Evolutionary conservation across 306 rosid species (phyloP), one percentile per base, ranked within the genome.

Genomic region (Clitoria ternatea): DNA sequence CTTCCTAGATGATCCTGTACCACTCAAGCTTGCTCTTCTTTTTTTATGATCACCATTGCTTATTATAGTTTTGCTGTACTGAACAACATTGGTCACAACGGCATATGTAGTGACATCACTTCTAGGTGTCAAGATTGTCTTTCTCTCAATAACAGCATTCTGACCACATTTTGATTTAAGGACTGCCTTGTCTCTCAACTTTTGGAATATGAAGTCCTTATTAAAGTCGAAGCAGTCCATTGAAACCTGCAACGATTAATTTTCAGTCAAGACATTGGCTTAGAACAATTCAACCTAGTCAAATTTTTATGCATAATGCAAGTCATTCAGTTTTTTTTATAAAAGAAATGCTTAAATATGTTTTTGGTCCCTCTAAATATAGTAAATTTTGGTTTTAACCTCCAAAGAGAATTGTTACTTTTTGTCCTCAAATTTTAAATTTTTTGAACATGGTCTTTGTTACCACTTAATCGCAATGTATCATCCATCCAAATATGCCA

Each of bases 81-180:
- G 82, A 69, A 85, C 66, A 56, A 85, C 77, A 78, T 91, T 94
- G 67, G 99, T 94, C 27, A 86, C 95, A 7, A 87, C 61, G 71
- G 96, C 96, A 71, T 90, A 85, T 47, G 80, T 74, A 56, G 85
- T 84, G 53, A 77, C 77, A 59, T 89, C 90, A 24, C 92, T 80
- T 69, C 78, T 83, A 0, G 97, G 97, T 47, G 73, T 66, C 55
- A 40, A 19, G 72, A 69, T 61, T 37, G 82, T 71, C 57, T 65
- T 84, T 77, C 94, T 88, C 83, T 87, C 96, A 3, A 89, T 37
- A 54, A 89, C 82, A 27, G 88, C 96, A 60, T 61, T 87, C 78
- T 86, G 89, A 66, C 96, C 97, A 7, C 91, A 89, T 78, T 82
- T 86, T 42, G 86, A 82, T 76, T 89, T 89, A 74, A 74, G 42